Evolutionary conservation across 345 rosid species (phyloP).

Genomic region (Kernera saxatilis): DNA sequence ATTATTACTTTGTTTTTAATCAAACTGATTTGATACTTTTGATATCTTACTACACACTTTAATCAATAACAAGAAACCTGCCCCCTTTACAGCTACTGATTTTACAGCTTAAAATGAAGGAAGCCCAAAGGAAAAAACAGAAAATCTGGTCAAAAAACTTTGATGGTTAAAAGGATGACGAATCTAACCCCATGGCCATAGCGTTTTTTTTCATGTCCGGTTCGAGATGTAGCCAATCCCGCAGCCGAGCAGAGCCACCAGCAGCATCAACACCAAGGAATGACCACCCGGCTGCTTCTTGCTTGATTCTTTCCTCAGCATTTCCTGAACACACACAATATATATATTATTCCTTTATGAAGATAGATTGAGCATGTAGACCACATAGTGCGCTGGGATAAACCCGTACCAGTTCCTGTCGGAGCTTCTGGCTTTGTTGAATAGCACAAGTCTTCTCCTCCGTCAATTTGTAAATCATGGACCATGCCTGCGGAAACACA

Average conservation of each 20-base stretch:
- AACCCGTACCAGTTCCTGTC: constrained; percentile 61
- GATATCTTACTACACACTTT: not conserved
- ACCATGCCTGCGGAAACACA: constrained; percentile 50
- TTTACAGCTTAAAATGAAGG: constrained; percentile 10
- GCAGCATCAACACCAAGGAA: constrained; percentile 41
- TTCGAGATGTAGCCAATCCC: constrained; percentile 52
- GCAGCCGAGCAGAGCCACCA: constrained; percentile 56
- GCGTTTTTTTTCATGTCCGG: constrained; percentile 22
- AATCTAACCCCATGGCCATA: constrained; percentile 6
- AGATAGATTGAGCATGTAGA: not conserved
- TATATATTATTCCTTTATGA: not conserved
- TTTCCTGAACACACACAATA: constrained; percentile 40
- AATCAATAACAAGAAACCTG: not conserved
- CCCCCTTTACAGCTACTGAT: constrained; percentile 15
- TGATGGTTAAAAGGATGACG: not conserved
- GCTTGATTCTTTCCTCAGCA: constrained; percentile 48
- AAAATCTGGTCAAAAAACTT: not conserved
- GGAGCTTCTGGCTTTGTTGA: constrained; percentile 55
- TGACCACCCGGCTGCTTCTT: constrained; percentile 40
- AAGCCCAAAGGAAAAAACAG: not conserved
- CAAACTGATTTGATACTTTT: not conserved
- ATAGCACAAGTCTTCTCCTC: constrained; percentile 68
- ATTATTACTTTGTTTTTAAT: not conserved
- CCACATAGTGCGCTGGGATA: not conserved
- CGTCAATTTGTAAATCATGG: constrained; percentile 63